Evolutionary conservation across 805 yeast species (phyloP).

Genomic region (Saccharomycopsis lassenensis): DNA sequence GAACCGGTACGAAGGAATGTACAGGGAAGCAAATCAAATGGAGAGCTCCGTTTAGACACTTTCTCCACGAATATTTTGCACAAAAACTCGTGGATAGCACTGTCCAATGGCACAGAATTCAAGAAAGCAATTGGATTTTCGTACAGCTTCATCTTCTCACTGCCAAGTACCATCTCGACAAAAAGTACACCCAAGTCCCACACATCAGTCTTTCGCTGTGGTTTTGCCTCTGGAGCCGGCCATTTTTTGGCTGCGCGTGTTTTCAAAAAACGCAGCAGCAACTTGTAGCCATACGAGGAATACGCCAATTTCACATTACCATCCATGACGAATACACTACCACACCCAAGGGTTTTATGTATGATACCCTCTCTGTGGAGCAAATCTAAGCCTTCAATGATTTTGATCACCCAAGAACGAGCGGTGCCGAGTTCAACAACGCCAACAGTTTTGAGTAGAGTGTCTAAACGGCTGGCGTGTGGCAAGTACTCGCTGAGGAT

Average conservation of each 20-base stretch:
- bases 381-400: slow-evolving; percentile 75
- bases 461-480: slow-evolving; percentile 46
- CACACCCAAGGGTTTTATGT: slow-evolving; percentile 58
- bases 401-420: slow-evolving; percentile 78
- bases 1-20: slow-evolving; percentile 71
- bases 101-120: slow-evolving; percentile 34
- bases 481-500: slow-evolving; percentile 56
- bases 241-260: slow-evolving; percentile 47
- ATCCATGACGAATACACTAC: slow-evolving; percentile 43
- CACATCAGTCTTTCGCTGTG: slow-evolving; percentile 77
- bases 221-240: slow-evolving; percentile 73
- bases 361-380: slow-evolving; percentile 77
- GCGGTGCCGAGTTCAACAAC: slow-evolving; percentile 64
- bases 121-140: slow-evolving; percentile 58
- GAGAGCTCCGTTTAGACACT: slow-evolving; percentile 65
- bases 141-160: slow-evolving; percentile 41
- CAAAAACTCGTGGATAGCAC: slow-evolving; percentile 55
- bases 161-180: slow-evolving; percentile 53
- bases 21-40: slow-evolving; percentile 74
- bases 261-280: slow-evolving; percentile 30
- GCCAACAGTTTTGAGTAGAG: too few relatives aligned
- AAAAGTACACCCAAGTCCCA: slow-evolving; percentile 87
- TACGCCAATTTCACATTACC: slow-evolving; percentile 47
- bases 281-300: slow-evolving; percentile 45
- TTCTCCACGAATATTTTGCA: slow-evolving; percentile 51